Base-by-base conservation (phyloP, 2,329 filamentous ascomycete species). In the Colletotrichum lupini region DNA sequence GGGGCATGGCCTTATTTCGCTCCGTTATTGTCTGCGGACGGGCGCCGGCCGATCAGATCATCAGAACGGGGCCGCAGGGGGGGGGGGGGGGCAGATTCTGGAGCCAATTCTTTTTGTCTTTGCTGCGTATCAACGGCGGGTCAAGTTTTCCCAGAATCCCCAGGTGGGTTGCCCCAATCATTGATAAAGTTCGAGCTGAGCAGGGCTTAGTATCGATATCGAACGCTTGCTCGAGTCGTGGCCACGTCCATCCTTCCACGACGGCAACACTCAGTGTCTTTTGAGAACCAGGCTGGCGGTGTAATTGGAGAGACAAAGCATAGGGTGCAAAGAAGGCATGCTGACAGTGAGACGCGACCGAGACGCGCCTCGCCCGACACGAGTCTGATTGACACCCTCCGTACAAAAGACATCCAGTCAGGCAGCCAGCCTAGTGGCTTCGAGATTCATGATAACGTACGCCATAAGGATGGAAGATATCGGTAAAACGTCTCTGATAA, bases 21-120 rank as follows among this genome's bases (percentile, higher is more conserved):
- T 28, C 30, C 19, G 37, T 37, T 58, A 46, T 58, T 37, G 42
- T 55, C 53, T 14, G 58, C 22, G 65, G 46, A 70, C 60, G 55
- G 70, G 60, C 57, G 64, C 64, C 24, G 57, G 58, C 42, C 60
- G 67, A 70, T 73, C 70, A 61, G 66, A 73, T 73, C 67, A 56
- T 60, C 42, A 68, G 30, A 60, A 52, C 70, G 37, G 67, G 67
- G 67, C 59, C 52, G 53, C 30, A 26, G 26, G 26, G 26, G 26
- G 26, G 26, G 24, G 53, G 26, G 53, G 60, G 52, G 42, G 42
- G 19, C 19, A 49, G 42, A 49, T n/a, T n/a, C 42, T 30, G 65
- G 35, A 19, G 60, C 59, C 35, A n/a, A 12, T 72, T 32, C 11
- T 37, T 16, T 37, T 37, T 37, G 32, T 37, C 14, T 37, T 37